Evolutionary conservation across 257 asterid species (phyloP).

Genomic region (Solanum acaule): DNA sequence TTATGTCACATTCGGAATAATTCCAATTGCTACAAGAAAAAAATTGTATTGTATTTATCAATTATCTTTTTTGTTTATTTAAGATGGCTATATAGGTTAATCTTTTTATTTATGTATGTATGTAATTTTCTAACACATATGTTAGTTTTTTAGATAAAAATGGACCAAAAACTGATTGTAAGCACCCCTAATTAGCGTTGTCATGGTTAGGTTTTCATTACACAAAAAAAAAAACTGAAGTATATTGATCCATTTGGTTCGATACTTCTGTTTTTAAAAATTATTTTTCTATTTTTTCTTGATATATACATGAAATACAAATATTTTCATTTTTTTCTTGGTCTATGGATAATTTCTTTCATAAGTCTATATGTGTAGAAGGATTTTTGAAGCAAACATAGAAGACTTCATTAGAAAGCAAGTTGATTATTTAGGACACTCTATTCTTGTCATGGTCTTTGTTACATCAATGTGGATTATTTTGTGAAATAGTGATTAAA

Average conservation of each 20-base stretch:
- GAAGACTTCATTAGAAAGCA: not conserved
- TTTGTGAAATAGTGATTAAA: not conserved
- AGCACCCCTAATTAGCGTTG: not conserved
- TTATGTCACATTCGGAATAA: not conserved
- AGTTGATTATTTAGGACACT: not conserved
- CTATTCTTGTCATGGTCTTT: not conserved
- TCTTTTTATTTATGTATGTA: not conserved
- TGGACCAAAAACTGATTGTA: not conserved
- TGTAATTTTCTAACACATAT: not conserved
- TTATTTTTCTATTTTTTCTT: no score
- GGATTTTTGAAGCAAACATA: not conserved
- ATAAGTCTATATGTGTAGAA: not conserved
- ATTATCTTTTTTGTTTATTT: no score
- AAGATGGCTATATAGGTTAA: not conserved
- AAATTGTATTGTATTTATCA: no score
- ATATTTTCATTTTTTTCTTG: not conserved
- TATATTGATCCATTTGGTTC: not conserved
- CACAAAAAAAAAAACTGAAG: not conserved
- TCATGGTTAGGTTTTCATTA: not conserved
- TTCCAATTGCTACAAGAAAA: not conserved
- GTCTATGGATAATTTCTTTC: not conserved
- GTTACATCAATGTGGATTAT: not conserved
- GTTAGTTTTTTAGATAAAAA: not conserved
- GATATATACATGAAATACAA: not conserved
- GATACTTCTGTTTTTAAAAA: not conserved